phyloP scores from a whole-genome alignment of 2,329 filamentous ascomycete species.

The Nigrospora sphaerica region DNA sequence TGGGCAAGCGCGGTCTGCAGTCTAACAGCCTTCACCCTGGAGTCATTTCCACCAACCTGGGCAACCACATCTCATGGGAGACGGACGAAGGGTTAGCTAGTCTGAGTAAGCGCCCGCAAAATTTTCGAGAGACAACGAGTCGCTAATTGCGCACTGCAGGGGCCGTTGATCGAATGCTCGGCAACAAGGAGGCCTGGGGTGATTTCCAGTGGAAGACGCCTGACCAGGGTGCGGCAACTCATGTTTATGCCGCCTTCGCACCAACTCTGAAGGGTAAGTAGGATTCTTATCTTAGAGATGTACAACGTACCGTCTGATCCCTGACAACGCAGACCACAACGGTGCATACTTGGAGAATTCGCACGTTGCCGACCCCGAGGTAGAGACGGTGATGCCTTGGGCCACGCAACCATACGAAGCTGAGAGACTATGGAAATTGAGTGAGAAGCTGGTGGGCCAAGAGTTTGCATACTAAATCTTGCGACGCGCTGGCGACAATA shows the following conservation, averaged over 20 bases:
- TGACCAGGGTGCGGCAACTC: slow-evolving; percentile 22
- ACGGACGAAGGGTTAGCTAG: not conserved
- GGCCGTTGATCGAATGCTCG: slow-evolving; percentile 2
- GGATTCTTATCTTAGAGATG: not conserved
- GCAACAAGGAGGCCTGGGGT: slow-evolving; percentile 12
- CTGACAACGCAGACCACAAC: slow-evolving; percentile 9
- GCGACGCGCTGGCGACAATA: no score
- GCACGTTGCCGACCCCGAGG: slow-evolving; percentile 15
- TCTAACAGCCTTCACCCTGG: slow-evolving; percentile 28
- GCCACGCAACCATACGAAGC: slow-evolving; percentile 17
- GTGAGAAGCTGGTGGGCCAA: slow-evolving; percentile 24
- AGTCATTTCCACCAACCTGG: slow-evolving; percentile 13
- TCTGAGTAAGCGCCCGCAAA: not conserved
- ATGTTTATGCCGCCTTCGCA: slow-evolving; percentile 25
- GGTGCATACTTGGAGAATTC: slow-evolving; percentile 22
- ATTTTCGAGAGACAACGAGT: not conserved
- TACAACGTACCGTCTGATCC: not conserved
- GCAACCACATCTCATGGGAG: slow-evolving; percentile 5
- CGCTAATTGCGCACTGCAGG: not conserved
- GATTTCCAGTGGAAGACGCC: slow-evolving; percentile 13
- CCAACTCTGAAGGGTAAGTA: slow-evolving; percentile 3
- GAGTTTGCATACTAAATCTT: slow-evolving; percentile 15
- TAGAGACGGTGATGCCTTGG: slow-evolving; percentile 19
- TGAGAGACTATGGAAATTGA: slow-evolving; percentile 24
- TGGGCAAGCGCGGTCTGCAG: slow-evolving; percentile 7